Conservation (phyloP, 345 rosid genomes). For the Mercurialis annua region DNA sequence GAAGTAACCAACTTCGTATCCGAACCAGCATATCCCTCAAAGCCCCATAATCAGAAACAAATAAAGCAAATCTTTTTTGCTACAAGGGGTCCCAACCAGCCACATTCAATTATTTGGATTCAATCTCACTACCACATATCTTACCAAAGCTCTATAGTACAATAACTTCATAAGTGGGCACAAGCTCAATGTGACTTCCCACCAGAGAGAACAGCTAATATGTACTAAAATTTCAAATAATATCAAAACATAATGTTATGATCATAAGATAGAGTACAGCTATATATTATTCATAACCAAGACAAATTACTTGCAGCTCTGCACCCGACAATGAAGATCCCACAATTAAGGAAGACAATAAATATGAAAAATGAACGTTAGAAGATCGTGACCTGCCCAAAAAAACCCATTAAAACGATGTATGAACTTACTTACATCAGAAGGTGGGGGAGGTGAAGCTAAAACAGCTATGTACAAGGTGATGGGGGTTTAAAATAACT, state of each 20-base stretch:
- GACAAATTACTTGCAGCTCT: background rate
- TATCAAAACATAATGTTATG: no score
- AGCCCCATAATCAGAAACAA: no score
- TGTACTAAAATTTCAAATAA: background rate
- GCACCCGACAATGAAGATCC: background rate
- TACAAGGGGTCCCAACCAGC: background rate
- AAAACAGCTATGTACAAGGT: conserved; percentile 18
- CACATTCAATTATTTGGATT: background rate
- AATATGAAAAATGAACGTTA: background rate
- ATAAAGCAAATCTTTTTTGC: no score
- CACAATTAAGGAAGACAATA: background rate
- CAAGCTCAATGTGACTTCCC: background rate
- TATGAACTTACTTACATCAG: conserved; percentile 14
- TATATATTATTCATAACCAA: background rate
- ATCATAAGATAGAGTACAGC: background rate
- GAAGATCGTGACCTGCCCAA: background rate
- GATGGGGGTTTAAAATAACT: conserved; percentile 6
- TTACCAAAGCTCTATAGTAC: no score
- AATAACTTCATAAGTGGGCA: conserved; percentile 8
- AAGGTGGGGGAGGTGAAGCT: background rate
- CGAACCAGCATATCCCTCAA: no score
- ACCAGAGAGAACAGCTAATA: background rate
- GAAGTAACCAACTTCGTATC: no score
- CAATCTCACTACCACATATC: background rate
- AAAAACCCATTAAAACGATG: conserved; percentile 12